Evolutionary conservation across 345 rosid genomes (phyloP), one percentile per base, ranked within the genome.

Genomic region (Corchorus olitorius): DNA sequence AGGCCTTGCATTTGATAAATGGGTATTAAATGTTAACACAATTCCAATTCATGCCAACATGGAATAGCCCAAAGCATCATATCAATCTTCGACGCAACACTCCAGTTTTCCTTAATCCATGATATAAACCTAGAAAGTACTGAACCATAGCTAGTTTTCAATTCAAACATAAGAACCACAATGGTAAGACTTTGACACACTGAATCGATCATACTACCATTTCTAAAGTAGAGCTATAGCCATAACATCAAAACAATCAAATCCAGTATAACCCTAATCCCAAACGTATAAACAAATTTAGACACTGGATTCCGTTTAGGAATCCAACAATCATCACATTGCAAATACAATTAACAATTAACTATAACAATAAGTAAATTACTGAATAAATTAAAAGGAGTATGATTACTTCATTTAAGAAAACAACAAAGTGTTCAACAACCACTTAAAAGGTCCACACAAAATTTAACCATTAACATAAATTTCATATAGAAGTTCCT

Each of bases 391-490:
- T n/a, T n/a, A n/a, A 60, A 12, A 60, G 27, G 39, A 27, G 17
- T 60, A 60, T 33, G 39, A 27, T 60, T 22, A 9, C 19, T 70
- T 2, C 27, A 52, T 34, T 34, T 17, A 48, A 53, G 16, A 53
- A 70, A 70, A 15, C 48, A 53, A 53, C 61, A 53, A 53, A 17
- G 61, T 35, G 27, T 17, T 49, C 16, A 49, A 49, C 19, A 37
- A 54, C 8, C 34, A 35, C 34, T 37, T 53, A 0, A n/a, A 53
- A 45, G 62, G 37, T 9, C 46, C 33, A 70, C 9, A 35, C 22
- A 53, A 70, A 53, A 37, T 12, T 70, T 27, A 70, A 70, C n/a
- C 54, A 60, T 45, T 19, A 45, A 43, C 6, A 27, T 39, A 70
- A 52, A 52, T 46, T 50, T 50, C 3, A 2, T n/a, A 60, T 70